Conservation (phyloP, 305 asterid species). For the Fraxinus platypoda region DNA sequence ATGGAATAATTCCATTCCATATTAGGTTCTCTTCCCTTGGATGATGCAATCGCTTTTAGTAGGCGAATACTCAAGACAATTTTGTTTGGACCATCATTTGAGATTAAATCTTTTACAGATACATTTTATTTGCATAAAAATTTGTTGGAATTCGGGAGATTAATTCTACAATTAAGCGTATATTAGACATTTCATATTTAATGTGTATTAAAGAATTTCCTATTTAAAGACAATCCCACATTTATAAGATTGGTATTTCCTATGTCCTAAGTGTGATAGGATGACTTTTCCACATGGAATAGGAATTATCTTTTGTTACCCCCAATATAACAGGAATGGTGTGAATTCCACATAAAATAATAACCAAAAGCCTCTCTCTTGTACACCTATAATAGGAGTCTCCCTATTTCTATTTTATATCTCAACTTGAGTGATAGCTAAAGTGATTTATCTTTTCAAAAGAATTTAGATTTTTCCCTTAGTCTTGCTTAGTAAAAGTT, state of each 20-base stretch:
- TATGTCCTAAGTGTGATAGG: background rate
- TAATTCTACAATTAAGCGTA: too few species aligned
- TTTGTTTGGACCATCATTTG: background rate
- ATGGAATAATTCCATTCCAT: background rate
- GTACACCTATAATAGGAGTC: background rate
- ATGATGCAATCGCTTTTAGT: background rate
- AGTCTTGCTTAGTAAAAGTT: background rate
- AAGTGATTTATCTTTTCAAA: background rate
- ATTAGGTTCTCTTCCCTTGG: background rate
- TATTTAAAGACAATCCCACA: background rate
- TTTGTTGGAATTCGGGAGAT: background rate
- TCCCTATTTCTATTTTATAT: background rate
- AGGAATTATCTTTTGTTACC: background rate
- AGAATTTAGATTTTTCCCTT: background rate
- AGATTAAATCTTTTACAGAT: background rate
- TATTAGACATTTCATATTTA: background rate
- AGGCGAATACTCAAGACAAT: background rate
- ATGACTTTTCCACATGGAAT: background rate
- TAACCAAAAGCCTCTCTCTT: background rate
- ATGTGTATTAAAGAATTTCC: background rate
- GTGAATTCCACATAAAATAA: background rate
- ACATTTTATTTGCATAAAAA: background rate
- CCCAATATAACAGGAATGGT: background rate
- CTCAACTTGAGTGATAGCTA: background rate
- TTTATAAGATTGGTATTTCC: background rate